These are phyloP conservation scores for Colletotrichum cuscutae DNA, from an alignment of 2,329 filamentous ascomycete genomes.

Conservation along the genomic window DNA sequence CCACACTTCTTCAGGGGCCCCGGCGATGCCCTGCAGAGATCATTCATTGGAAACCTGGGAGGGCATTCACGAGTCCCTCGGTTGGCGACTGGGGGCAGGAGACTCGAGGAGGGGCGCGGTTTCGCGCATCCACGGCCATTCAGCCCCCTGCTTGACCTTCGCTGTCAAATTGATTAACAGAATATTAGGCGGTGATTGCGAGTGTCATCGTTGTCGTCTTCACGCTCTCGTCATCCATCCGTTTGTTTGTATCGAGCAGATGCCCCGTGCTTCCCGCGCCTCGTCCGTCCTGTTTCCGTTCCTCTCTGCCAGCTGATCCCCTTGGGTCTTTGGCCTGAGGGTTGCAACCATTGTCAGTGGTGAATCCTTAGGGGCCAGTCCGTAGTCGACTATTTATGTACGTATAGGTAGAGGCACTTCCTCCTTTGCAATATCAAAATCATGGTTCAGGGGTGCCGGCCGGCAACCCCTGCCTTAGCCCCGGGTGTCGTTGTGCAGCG, in stretches of 20 bases:
- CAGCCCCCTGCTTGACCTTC: conserved; percentile 15
- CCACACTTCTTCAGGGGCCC: conserved; percentile 23
- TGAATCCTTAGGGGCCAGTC: not conserved
- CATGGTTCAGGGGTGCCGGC: conserved; percentile 22
- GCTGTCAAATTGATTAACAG: conserved; percentile 22
- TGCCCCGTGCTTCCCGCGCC: not conserved
- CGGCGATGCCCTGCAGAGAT: conserved; percentile 29
- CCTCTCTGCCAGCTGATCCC: not conserved
- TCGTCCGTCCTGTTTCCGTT: not conserved
- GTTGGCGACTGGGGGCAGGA: not conserved
- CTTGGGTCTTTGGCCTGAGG: not conserved
- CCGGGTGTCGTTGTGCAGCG: conserved; percentile 21
- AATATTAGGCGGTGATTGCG: conserved; percentile 2
- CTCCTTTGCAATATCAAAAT: not conserved
- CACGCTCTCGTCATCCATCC: not conserved
- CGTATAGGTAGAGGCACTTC: not conserved
- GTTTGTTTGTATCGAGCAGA: not conserved
- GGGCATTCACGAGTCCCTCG: conserved; percentile 19
- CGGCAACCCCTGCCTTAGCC: conserved; percentile 32
- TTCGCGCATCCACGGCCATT: conserved; percentile 5
- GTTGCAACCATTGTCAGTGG: not conserved
- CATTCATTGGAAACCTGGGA: conserved; percentile 25
- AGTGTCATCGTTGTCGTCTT: not conserved
- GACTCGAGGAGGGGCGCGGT: not conserved
- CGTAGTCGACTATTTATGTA: not conserved